Evolutionary conservation across 306 rosid genomes (phyloP), one percentile per base, ranked within the genome.

Genomic region (Rubus parviflorus): DNA sequence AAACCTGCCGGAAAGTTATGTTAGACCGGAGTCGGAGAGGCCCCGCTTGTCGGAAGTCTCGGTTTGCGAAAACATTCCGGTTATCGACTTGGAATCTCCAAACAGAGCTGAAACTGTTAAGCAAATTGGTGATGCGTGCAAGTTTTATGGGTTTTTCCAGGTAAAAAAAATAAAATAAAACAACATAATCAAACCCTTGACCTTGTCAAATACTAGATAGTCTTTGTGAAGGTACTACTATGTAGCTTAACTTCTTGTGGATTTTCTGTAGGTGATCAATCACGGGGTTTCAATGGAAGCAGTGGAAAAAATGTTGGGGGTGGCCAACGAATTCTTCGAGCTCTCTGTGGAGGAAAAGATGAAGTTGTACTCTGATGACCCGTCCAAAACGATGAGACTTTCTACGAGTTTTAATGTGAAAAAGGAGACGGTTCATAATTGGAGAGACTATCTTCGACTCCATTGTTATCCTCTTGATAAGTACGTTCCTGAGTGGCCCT

Each of bases 371-470:
- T 95, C 99, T 0, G 97, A 95, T 8, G 99, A 95, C 38, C 97
- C 99, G 0, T 73, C 97, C 0, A 95, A 91, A 83, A 95, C 98
- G 17, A 70, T 82, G 79, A 92, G 99, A 54, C 69, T 96, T 0
- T 96, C 98, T 0, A 92, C 99, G 0, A 96, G 99, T 79, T 96
- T 91, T 72, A 92, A 96, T 54, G 88, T 96, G 9, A 90, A 73
- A 0, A 96, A 91, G 65, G 98, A 92, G 70, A 73, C 73, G 1
- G 91, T 96, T 2, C 98, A 87, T 70, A 96, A 96, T 43, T 96
- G 98, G 99, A 92, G 99, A 56, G 99, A 96, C 67, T 96, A 91
- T 65, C 97, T 96, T 6, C 77, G 99, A 11, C 97, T 95, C 53
- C 99, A 95, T 75, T 95, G 99, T 38, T 74, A 92, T 70, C 99